Conservation (phyloP, 2,329 filamentous ascomycete species). For the Metarhizium guizhouense region DNA sequence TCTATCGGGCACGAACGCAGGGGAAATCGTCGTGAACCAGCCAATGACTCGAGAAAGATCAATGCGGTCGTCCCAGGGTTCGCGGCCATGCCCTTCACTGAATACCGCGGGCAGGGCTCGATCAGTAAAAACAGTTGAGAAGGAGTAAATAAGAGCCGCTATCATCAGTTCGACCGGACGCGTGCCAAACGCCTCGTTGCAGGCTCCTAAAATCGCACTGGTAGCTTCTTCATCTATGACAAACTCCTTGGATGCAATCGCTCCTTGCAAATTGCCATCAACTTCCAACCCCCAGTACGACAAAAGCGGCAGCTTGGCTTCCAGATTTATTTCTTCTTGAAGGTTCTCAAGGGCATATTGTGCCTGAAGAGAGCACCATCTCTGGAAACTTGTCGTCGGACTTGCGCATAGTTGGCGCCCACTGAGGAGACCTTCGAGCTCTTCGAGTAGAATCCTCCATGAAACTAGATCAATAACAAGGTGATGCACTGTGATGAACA, state of each 20-base stretch:
- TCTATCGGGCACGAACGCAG: background rate
- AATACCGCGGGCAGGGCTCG: background rate
- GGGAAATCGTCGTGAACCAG: constrained; percentile 1
- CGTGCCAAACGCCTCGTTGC: background rate
- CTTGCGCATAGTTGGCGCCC: background rate
- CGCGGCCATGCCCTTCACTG: constrained; percentile 15
- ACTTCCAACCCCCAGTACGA: background rate
- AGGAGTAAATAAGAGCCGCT: background rate
- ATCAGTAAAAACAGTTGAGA: background rate
- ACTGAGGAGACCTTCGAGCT: constrained; percentile 7
- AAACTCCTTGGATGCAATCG: background rate
- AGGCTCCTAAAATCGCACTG: constrained; percentile 8
- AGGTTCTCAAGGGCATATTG: background rate
- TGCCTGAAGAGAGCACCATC: background rate
- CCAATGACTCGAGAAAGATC: constrained; percentile 26
- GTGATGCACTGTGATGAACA: constrained; percentile 8
- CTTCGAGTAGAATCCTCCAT: constrained; percentile 26
- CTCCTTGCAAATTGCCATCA: background rate
- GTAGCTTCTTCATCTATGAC: background rate
- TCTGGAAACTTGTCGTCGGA: background rate
- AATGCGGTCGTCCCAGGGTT: constrained; percentile 18
- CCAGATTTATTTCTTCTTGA: background rate
- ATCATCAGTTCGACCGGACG: background rate
- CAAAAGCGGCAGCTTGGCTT: background rate
- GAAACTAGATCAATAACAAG: constrained; percentile 36